These are phyloP conservation scores for Daldinia caldariorum DNA, from an alignment of 495 filamentous ascomycete species.

Conservation along the genomic window DNA sequence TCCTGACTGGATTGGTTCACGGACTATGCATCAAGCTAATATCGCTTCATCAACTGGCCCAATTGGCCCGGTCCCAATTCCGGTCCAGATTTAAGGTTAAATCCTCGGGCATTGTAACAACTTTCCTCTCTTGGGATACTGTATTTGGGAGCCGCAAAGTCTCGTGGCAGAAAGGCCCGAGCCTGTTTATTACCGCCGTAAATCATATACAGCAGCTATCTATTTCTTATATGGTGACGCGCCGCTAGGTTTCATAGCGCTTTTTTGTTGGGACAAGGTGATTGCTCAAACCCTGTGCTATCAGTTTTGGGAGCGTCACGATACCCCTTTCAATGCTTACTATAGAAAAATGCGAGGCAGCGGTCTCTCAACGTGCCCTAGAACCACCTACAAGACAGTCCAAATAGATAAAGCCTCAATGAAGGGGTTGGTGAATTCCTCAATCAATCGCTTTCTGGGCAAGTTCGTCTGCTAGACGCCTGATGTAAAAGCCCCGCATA, in stretches of 20 bases:
- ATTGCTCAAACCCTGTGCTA: not conserved
- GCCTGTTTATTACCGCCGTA: not conserved
- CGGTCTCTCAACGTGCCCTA: not conserved
- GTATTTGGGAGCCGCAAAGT: not conserved
- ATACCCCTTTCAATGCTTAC: not conserved
- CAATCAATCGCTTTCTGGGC: slow-evolving; percentile 36
- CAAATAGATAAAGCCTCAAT: not conserved
- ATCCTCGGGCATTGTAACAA: not conserved
- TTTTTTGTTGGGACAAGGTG: not conserved
- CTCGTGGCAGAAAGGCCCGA: not conserved
- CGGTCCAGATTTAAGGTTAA: not conserved
- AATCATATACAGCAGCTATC: not conserved
- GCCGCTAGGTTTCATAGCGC: not conserved
- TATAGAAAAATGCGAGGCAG: not conserved
- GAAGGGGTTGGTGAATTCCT: not conserved
- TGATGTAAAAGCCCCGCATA: slow-evolving; percentile 77
- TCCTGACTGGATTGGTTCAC: slow-evolving; percentile 43
- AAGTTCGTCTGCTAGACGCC: slow-evolving; percentile 78
- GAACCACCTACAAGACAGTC: not conserved
- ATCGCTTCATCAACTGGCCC: slow-evolving; percentile 41
- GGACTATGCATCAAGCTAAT: slow-evolving; percentile 54
- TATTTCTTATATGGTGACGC: not conserved
- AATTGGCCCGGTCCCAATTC: slow-evolving; percentile 31
- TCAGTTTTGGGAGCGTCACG: not conserved
- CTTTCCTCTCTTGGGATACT: not conserved